Evolutionary conservation across 2,329 filamentous ascomycete genomes (phyloP), one percentile per base, ranked within the genome.

Genomic region (Exophiala dermatitidis): DNA sequence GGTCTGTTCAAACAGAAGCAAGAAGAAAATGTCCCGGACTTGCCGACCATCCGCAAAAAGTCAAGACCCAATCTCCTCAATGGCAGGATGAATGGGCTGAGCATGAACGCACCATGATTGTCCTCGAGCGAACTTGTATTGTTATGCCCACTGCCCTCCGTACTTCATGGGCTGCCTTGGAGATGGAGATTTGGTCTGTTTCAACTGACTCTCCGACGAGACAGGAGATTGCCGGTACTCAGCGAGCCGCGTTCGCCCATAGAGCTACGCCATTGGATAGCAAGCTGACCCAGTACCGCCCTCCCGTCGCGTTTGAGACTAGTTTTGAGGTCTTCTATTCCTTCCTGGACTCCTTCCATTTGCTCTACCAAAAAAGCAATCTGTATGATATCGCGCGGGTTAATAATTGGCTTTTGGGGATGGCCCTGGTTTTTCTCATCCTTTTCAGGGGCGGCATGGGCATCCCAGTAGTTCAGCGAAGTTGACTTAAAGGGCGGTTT

Each of bases 231-330:
- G 6, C 90, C 90, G 4, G 93, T 98, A 42, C 85, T 89, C 66
- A 98, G 74, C 63, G 83, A 90, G 0, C 93, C 93, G 63, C 82
- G 80, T 70, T 91, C 93, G 0, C 93, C 93, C 85, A 96, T 90
- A 57, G 87, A 81, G 36, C 86, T 86, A 59, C 88, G 79, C 93
- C 93, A 98, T 50, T 88, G 85, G 54, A 97, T 86, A 41, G 84
- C 85, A 61, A 97, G 71, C 58, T 93, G 83, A 3, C 90, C 91
- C 66, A 97, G 82, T 19, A 84, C 74, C 36, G 86, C 73, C 56
- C 77, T 74, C 12, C 73, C 72, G 56, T 71, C 69, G 7, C 64
- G 43, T 47, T 51, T 62, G 48, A 63, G 45, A 47, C 74, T 73
- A 54, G 71, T 72, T 37, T 70, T 68, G 7, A 72, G 56, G 6